phyloP scores from a whole-genome alignment of 768 basidiomycete species.

The Lentinula edodes region DNA sequence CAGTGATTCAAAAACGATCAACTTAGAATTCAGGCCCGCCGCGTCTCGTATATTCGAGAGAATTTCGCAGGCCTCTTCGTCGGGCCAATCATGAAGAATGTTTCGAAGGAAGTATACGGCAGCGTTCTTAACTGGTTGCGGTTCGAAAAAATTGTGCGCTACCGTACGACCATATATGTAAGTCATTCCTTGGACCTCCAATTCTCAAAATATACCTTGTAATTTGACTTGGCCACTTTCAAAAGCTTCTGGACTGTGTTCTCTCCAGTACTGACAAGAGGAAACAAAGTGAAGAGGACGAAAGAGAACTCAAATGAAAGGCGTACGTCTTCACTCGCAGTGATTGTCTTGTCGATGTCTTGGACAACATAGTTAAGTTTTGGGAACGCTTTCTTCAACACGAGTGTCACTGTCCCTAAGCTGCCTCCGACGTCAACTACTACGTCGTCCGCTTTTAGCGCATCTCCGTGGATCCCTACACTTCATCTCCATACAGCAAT shows the following conservation, averaged over 20 bases:
- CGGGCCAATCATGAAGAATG: slow-evolving; percentile 16
- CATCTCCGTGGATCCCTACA: background rate
- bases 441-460: background rate
- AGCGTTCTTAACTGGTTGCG: slow-evolving; percentile 17
- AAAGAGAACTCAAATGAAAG: background rate
- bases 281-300: background rate
- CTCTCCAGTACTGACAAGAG: slow-evolving; percentile 1
- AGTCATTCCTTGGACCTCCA: background rate
- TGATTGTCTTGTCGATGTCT: slow-evolving; percentile 3
- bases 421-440: slow-evolving; percentile 11
- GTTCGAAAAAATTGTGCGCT: slow-evolving; percentile 20
- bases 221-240: slow-evolving; percentile 8
- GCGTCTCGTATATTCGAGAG: no score
- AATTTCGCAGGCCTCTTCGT: no score
- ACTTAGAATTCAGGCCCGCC: no score
- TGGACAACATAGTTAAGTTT: slow-evolving; percentile 9
- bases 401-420: background rate
- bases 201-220: slow-evolving; percentile 5
- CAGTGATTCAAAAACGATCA: no score
- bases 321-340: slow-evolving; percentile 5
- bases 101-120: slow-evolving; percentile 20
- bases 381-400: slow-evolving; percentile 3
- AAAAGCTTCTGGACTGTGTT: slow-evolving; percentile 5
- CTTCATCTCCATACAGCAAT: background rate
- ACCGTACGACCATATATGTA: background rate